These are phyloP conservation scores for Yamadazyma takamatsuzukensis DNA, from an alignment of 805 yeast species.

Conservation along the genomic window DNA sequence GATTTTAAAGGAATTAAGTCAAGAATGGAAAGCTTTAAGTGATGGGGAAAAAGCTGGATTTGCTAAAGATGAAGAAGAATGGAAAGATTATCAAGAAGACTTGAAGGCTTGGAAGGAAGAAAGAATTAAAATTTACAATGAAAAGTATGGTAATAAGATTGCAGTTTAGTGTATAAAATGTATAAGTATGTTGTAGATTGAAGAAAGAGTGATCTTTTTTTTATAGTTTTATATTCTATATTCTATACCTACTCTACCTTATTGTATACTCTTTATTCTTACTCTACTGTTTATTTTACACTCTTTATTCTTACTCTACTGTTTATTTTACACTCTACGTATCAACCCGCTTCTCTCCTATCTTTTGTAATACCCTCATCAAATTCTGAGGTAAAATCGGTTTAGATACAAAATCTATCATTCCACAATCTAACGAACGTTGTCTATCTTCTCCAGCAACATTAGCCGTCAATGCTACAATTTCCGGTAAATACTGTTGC, in stretches of 20 bases:
- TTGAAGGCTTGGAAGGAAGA: slow-evolving; percentile 28
- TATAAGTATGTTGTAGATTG: too few species aligned
- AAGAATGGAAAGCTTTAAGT: slow-evolving; percentile 29
- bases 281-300: too few species aligned
- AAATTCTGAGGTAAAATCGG: slow-evolving; percentile 49
- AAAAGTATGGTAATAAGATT: slow-evolving; percentile 7
- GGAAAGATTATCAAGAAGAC: slow-evolving; percentile 17
- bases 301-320: too few species aligned
- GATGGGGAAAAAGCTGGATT: slow-evolving; percentile 24
- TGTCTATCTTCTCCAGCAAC: slow-evolving; percentile 53
- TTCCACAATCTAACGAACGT: slow-evolving; percentile 45
- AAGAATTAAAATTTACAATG: slow-evolving; percentile 16
- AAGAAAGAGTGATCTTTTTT: too few species aligned
- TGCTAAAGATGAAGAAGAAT: slow-evolving; percentile 15
- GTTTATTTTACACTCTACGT: too few species aligned
- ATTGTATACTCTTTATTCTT: background rate
- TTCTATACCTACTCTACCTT: background rate
- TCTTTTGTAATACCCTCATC: slow-evolving; percentile 27
- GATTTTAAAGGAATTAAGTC: slow-evolving; percentile 21
- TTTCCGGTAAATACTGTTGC: slow-evolving; percentile 25
- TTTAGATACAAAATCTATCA: slow-evolving; percentile 51
- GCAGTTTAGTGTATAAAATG: too few species aligned
- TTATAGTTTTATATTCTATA: background rate
- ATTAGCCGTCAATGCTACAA: slow-evolving; percentile 50
- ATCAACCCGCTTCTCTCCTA: too few species aligned